These are phyloP conservation scores for Verbena officinalis DNA, from an alignment of 257 asterid genomes.

Conservation along the genomic window DNA sequence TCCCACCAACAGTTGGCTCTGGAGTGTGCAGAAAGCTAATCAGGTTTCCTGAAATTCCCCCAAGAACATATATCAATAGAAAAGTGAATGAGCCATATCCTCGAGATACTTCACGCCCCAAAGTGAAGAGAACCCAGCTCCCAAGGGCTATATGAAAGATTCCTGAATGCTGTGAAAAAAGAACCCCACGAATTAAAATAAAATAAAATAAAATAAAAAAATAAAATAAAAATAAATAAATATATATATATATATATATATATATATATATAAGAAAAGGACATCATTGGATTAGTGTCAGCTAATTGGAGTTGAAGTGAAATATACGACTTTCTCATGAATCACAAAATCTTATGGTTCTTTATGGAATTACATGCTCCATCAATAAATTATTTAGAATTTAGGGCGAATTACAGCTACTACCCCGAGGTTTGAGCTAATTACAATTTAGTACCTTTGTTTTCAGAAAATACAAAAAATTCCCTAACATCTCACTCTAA, in stretches of 20 bases:
- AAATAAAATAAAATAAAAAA: no score
- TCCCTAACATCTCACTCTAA: no score
- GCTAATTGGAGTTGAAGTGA: neutral
- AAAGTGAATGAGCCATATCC: slow-evolving; percentile 64
- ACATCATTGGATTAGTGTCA: slow-evolving; percentile 5
- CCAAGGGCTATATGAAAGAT: slow-evolving; percentile 65
- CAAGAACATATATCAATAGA: slow-evolving; percentile 72
- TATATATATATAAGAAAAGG: slow-evolving; percentile 9
- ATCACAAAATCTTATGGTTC: no score
- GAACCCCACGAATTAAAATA: slow-evolving; percentile 9
- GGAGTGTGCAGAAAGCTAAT: slow-evolving; percentile 80
- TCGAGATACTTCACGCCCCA: slow-evolving; percentile 63
- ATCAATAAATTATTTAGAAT: neutral
- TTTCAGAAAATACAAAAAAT: no score
- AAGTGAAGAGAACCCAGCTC: slow-evolving; percentile 69
- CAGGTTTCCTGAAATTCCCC: slow-evolving; percentile 79
- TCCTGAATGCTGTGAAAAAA: slow-evolving; percentile 72
- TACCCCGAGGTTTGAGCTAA: no score
- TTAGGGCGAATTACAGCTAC: no score
- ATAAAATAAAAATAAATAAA: no score
- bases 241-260: no score
- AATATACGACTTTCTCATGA: neutral
- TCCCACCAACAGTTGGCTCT: slow-evolving; percentile 82
- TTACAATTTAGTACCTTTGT: no score
- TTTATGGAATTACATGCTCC: neutral